A percentile compares a stretch with the other conserved stretches of the same genome.
phyloP scores from a whole-genome alignment of 2,329 filamentous ascomycete species.

The Calonectria pteridis region DNA sequence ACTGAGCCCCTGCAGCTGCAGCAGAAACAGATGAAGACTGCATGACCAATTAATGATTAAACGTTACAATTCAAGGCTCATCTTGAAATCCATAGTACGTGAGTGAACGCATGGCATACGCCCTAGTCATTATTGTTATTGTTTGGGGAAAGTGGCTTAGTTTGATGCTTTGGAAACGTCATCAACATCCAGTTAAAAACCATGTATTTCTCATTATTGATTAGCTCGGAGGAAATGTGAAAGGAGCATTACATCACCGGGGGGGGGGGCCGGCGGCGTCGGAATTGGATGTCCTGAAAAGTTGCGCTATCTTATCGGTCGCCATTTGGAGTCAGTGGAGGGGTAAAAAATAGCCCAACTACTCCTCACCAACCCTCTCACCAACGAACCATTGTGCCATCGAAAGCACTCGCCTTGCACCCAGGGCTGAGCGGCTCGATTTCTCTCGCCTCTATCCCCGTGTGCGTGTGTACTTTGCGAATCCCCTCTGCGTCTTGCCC shows the following conservation, averaged over 20 bases:
- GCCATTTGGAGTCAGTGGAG: constrained; percentile 23
- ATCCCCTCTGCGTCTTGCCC: not conserved
- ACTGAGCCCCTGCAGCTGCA: not conserved
- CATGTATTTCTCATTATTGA: constrained; percentile 14
- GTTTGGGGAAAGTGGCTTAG: not conserved
- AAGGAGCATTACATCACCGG: constrained; percentile 29
- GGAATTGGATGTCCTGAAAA: constrained; percentile 26
- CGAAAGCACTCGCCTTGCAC: not conserved
- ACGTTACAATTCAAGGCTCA: too few species aligned
- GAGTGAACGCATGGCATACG: not conserved
- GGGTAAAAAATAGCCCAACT: constrained; percentile 26
- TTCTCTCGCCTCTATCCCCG: not conserved
- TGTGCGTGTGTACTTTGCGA: not conserved
- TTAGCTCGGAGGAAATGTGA: not conserved
- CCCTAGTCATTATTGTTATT: not conserved
- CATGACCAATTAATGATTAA: not conserved
- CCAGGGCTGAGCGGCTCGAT: not conserved
- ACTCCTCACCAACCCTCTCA: not conserved
- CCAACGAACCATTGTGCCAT: not conserved
- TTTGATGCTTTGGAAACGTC: not conserved
- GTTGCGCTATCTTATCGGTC: constrained; percentile 43
- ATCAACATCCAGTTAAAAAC: constrained; percentile 15
- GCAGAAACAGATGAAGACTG: not conserved
- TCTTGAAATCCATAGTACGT: not conserved
- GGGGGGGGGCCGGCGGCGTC: too few species aligned